Base-by-base conservation (phyloP, 2,329 filamentous ascomycete genomes). In the Coniochaeta ligniaria region DNA sequence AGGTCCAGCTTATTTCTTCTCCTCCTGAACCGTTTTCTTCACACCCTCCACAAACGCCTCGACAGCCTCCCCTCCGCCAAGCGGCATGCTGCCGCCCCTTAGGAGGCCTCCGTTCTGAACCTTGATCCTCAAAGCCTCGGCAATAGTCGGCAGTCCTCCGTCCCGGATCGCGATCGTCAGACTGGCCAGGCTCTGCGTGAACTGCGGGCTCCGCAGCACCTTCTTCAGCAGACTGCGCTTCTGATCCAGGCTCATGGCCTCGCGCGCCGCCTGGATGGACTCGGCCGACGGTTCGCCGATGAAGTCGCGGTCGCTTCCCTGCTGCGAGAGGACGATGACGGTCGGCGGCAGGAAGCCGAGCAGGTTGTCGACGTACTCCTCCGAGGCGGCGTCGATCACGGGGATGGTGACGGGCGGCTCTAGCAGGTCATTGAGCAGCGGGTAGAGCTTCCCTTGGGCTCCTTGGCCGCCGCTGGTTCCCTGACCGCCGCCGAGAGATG, bases 11-110 rank as follows among this genome's bases (percentile, higher is more conserved):
- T 57, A 57, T 17, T 26, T 35, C 54, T 38, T 57, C 54, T 81
- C 75, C 61, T 89, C 83, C 75, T 90, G 82, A 0, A 92, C 89
- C 6, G 85, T 87, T 76, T 85, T 88, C 81, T 90, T 95, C 56
- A 97, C 87, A 3, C 94, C 95, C 60, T 96, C 85, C 24, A 99
- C 82, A 74, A 99, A 99, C 3, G 90, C 91, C 76, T 96, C 89
- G 1, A 99, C 87, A 14, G 94, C 94, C 67, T 95, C 89, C 6
- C 90, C 91, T 59, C 93, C 93, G 50, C 93, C 94, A 54, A 97
- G 75, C 2, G 94, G 93, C 78, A 97, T 87, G 58, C 85, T 89
- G 6, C 91, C 88, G 60, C 90, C 87, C 63, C 82, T 83, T 69
- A 96, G 82, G 64, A 90, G 89, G 3, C 94, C 94, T n/a, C 89